A percentile compares a stretch with the other conserved stretches of the same genome.
These are phyloP conservation scores for Golubevia pallescens DNA, from an alignment of 1,284 basidiomycete species.

Conservation along the genomic window DNA sequence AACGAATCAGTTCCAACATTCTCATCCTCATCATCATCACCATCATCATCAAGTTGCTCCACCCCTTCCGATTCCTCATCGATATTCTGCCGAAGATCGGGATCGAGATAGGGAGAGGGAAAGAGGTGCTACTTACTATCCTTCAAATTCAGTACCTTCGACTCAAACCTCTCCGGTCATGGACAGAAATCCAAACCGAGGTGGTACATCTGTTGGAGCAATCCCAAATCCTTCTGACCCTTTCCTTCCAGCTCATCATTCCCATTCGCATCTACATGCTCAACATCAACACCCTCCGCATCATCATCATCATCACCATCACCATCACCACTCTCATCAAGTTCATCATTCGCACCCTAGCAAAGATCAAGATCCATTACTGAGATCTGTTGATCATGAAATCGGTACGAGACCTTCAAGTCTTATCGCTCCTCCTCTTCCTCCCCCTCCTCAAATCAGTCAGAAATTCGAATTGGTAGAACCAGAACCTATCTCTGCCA, in stretches of 20 bases:
- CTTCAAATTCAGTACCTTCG: not conserved
- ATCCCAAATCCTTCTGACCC: not conserved
- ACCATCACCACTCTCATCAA: constrained; percentile 11
- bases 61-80: not conserved
- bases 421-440: no score
- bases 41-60: not conserved
- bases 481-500: no score
- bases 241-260: not conserved
- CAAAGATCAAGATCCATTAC: no score
- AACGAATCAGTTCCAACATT: no score
- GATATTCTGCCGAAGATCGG: not conserved
- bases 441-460: no score
- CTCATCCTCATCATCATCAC: not conserved
- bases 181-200: not conserved
- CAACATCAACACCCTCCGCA: not conserved
- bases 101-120: constrained; percentile 19
- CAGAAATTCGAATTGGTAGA: no score
- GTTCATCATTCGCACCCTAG: constrained; percentile 5
- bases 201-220: not conserved
- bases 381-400: no score
- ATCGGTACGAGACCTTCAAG: no score
- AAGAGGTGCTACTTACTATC: constrained; percentile 21
- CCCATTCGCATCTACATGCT: not conserved
- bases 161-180: not conserved
- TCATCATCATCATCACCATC: constrained; percentile 9